These are phyloP conservation scores for Globisporangium heterothallicum DNA, from an alignment of 352 stramenopile species.

Conservation along the genomic window DNA sequence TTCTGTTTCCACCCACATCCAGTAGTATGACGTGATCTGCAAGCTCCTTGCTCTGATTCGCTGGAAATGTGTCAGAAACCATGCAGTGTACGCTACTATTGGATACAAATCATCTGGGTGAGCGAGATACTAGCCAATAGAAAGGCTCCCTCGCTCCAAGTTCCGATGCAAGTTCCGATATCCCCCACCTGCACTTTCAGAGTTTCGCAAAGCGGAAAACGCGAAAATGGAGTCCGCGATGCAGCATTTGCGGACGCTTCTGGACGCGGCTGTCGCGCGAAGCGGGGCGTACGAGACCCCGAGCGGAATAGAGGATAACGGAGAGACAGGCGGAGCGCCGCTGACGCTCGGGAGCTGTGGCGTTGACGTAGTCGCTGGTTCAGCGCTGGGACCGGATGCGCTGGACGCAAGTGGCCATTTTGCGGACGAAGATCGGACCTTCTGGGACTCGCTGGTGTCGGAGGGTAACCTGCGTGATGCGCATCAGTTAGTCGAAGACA, in stretches of 20 bases:
- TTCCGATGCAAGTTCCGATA: too few species aligned
- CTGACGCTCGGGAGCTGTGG: background rate
- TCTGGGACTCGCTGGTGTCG: conserved; percentile 39
- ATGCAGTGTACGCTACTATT: background rate
- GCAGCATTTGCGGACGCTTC: conserved; percentile 36
- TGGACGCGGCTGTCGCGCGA: conserved; percentile 31
- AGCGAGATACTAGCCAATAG: background rate
- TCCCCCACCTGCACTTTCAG: background rate
- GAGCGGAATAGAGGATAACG: background rate
- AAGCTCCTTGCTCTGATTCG: background rate
- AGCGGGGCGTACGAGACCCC: conserved; percentile 10
- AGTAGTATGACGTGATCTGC: too few species aligned
- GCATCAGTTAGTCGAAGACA: conserved; percentile 27
- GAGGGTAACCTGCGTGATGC: conserved; percentile 9
- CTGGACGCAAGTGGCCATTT: conserved; percentile 18
- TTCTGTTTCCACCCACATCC: too few species aligned
- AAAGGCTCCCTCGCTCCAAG: background rate
- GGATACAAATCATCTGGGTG: background rate
- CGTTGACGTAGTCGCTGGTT: conserved; percentile 7
- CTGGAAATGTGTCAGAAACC: background rate
- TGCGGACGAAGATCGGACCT: conserved; percentile 34
- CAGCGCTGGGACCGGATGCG: too few species aligned
- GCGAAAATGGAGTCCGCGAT: conserved; percentile 32
- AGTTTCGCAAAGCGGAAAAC: conserved; percentile 11
- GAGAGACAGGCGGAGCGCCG: background rate